Evolutionary conservation across 2,329 filamentous ascomycete species (phyloP), one percentile per base, ranked within the genome.

Genomic region (Chaetothyriales sp.): DNA sequence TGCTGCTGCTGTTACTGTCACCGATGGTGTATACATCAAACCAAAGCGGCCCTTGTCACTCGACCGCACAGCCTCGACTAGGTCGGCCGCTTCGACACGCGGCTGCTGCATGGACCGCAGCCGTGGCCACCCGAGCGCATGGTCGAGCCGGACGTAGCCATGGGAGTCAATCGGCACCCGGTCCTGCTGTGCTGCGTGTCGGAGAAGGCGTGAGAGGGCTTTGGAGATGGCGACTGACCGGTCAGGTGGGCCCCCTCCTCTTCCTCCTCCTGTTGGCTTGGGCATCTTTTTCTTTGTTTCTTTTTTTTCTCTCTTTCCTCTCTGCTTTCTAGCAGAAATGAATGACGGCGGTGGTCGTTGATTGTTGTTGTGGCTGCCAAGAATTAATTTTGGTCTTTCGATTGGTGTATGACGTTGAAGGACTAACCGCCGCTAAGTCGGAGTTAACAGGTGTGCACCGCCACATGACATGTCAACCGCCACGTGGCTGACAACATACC

Each of bases 21-120:
- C 26, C 49, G 6, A 3, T 25, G 22, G 3, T 25, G 66, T 75
- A 45, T 77, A 77, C 49, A 87, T 81, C 62, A 96, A 73, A 1
- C 81, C 78, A 71, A 93, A 98, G 42, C 92, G 84, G 67, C 95
- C 84, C 70, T 98, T 98, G 62, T 90, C 85, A 63, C 87, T 93
- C 47, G 77, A 76, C 12, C 72, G 67, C 10, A 95, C 88, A 15
- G 83, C 75, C 8, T 73, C 65, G 49, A 77, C 72, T 55, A 98
- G 74, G 58, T 95, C 90, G 2, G 73, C 69, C 51, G 95, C 77
- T 0, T 83, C 84, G n/a, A 84, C 77, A 3, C 53, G 49, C 9
- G 58, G 58, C 54, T 84, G 74, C 8, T 84, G 74, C 8, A 94
- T 73, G 3, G 77, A 79, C 55, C 77, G 78, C 50, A 95, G 67